These are phyloP conservation scores for Fonsecaea monophora DNA, from an alignment of 2,329 filamentous ascomycete genomes.

Conservation along the genomic window DNA sequence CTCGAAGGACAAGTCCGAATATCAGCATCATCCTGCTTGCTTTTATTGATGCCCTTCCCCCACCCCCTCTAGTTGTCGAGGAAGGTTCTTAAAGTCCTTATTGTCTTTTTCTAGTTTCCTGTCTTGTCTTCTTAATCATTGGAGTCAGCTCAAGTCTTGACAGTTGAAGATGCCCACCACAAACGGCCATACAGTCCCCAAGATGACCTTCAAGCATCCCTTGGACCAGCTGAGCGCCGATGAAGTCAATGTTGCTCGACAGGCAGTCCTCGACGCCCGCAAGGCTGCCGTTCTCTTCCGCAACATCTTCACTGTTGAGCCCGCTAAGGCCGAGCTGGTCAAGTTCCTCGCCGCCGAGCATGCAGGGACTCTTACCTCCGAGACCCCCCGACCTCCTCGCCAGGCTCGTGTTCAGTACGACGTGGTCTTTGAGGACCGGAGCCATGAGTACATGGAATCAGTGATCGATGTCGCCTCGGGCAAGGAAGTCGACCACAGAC, in stretches of 20 bases:
- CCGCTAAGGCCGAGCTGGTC: conserved; percentile 56
- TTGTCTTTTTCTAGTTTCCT: background rate
- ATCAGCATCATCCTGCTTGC: conserved; percentile 3
- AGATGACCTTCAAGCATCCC: conserved; percentile 51
- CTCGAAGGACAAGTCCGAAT: conserved; percentile 14
- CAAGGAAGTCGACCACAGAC: conserved; percentile 51
- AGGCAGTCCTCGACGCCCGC: conserved; percentile 55
- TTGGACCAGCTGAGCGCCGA: conserved; percentile 63
- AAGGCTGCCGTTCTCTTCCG: conserved; percentile 53
- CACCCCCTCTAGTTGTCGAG: background rate
- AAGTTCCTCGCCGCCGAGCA: conserved; percentile 59
- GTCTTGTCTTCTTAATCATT: background rate
- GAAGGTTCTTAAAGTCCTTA: background rate
- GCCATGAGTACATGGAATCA: conserved; percentile 63
- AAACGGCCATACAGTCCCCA: conserved; percentile 22
- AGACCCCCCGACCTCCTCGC: conserved; percentile 56
- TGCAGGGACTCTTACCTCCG: conserved; percentile 48
- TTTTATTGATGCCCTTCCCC: conserved; percentile 4
- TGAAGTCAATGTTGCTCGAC: conserved; percentile 60
- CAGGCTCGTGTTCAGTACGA: conserved; percentile 63
- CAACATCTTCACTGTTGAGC: conserved; percentile 59
- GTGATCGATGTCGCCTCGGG: conserved; percentile 56
- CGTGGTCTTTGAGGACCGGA: conserved; percentile 59
- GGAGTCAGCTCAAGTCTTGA: background rate
- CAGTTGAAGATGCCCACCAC: conserved; percentile 11